A percentile compares a stretch with the other conserved stretches of the same genome.
These are phyloP conservation scores for Primulina huaijiensis DNA, from an alignment of 257 asterid species.

Conservation along the genomic window DNA sequence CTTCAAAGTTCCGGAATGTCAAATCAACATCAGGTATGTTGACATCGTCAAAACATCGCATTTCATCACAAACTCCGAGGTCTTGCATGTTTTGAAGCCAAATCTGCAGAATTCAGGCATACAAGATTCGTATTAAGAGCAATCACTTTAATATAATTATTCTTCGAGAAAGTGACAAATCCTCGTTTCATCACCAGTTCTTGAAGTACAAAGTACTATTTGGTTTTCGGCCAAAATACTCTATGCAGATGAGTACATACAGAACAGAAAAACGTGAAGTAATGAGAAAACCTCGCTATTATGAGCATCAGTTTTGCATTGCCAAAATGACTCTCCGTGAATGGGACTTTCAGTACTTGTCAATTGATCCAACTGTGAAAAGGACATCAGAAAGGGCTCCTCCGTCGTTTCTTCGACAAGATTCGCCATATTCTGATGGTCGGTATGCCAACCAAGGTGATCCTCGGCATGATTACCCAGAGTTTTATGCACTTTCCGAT, in stretches of 20 bases:
- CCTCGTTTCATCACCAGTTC: no score
- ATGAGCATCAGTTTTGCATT: constrained; percentile 49
- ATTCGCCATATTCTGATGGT: constrained; percentile 30
- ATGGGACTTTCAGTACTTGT: constrained; percentile 27
- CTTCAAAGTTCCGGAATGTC: constrained; percentile 79
- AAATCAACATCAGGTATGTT: constrained; percentile 76
- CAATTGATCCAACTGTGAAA: constrained; percentile 51
- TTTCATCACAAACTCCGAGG: constrained; percentile 72
- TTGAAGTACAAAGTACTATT: no score
- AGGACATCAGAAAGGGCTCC: constrained; percentile 41
- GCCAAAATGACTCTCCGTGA: constrained; percentile 67
- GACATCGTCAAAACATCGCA: constrained; percentile 46
- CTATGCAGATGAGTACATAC: no score
- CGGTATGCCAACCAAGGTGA: constrained; percentile 28
- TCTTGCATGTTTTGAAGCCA: constrained; percentile 93
- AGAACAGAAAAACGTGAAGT: not conserved
- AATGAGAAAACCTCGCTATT: constrained; percentile 51
- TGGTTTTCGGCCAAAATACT: no score
- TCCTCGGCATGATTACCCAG: constrained; percentile 31
- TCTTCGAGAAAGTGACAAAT: not conserved
- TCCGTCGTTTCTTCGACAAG: constrained; percentile 30
- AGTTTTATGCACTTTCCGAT: constrained; percentile 32
- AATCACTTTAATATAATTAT: not conserved
- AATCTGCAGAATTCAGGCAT: constrained; percentile 42
- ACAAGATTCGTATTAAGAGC: not conserved